Conservation (phyloP, 495 filamentous ascomycete species). For the Xylaria castorea region DNA sequence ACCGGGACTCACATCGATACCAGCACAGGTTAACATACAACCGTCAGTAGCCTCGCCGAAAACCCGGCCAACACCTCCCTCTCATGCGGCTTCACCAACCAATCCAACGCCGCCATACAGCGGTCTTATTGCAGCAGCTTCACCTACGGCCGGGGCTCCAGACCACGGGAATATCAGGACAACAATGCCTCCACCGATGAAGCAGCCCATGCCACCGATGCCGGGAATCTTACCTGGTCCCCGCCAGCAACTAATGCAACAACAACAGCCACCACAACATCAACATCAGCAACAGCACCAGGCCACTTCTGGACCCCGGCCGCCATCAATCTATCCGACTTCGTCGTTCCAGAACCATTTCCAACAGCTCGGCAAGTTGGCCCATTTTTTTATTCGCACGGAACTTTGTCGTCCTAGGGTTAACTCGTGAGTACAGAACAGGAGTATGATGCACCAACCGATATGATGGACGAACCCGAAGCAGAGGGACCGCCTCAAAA, state of each 20-base stretch:
- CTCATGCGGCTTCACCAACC: slow-evolving; percentile 79
- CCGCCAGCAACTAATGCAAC: slow-evolving; percentile 43
- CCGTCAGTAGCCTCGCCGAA: slow-evolving; percentile 59
- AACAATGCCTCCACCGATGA: slow-evolving; percentile 48
- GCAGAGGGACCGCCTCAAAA: slow-evolving; percentile 70
- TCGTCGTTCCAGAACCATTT: slow-evolving; percentile 89
- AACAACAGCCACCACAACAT: slow-evolving; percentile 47
- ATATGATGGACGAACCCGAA: slow-evolving; percentile 87
- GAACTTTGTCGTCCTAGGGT: slow-evolving; percentile 84
- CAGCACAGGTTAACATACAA: slow-evolving; percentile 61
- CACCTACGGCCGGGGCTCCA: slow-evolving; percentile 67
- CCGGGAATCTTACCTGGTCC: slow-evolving; percentile 55
- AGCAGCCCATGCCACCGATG: slow-evolving; percentile 47
- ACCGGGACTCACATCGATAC: slow-evolving; percentile 61
- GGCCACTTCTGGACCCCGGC: slow-evolving; percentile 45
- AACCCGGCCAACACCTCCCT: slow-evolving; percentile 81
- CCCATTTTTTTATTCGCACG: slow-evolving; percentile 66
- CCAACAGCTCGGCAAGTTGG: slow-evolving; percentile 94
- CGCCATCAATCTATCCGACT: slow-evolving; percentile 72
- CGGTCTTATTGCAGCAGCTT: slow-evolving; percentile 72
- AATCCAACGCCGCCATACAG: slow-evolving; percentile 73
- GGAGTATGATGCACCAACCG: slow-evolving; percentile 96
- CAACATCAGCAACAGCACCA: slow-evolving; percentile 52
- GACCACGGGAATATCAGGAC: slow-evolving; percentile 57
- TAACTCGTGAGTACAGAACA: slow-evolving; percentile 88